Evolutionary conservation across 1,139 yeast species (phyloP).

Genomic region (Zygoascus hellenicus): DNA sequence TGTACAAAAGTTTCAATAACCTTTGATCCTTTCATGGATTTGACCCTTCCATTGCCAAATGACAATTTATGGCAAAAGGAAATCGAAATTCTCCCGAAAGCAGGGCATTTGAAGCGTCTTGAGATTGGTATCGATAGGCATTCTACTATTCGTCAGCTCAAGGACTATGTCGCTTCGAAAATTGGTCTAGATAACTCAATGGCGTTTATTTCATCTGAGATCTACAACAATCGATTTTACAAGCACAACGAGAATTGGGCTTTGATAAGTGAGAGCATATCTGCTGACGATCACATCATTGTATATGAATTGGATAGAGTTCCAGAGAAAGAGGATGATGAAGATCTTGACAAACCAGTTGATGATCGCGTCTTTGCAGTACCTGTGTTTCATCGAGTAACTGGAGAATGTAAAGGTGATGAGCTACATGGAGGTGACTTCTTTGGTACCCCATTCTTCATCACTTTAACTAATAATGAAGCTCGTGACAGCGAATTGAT

Average conservation of each 20-base stretch:
- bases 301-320: constrained; percentile 53
- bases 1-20: constrained; percentile 80
- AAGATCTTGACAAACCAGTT: constrained; percentile 12
- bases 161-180: constrained; percentile 49
- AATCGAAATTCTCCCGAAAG: constrained; percentile 55
- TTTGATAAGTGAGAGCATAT: constrained; percentile 63
- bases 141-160: constrained; percentile 59
- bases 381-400: constrained; percentile 60
- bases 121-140: constrained; percentile 63
- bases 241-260: constrained; percentile 60
- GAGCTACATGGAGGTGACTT: constrained; percentile 31
- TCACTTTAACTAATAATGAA: constrained; percentile 49
- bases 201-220: constrained; percentile 56
- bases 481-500: constrained; percentile 48
- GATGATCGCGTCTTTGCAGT: constrained; percentile 45
- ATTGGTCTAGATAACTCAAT: constrained; percentile 12
- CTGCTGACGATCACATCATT: constrained; percentile 56
- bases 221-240: constrained; percentile 65
- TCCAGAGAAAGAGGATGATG: constrained; percentile 7
- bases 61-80: constrained; percentile 67
- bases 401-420: constrained; percentile 27
- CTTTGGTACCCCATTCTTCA: constrained; percentile 74
- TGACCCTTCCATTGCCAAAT: constrained; percentile 84
- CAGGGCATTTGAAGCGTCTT: constrained; percentile 40
- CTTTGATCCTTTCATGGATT: constrained; percentile 89